phyloP scores from a whole-genome alignment of 352 stramenopile genomes.

The Globisporangium emineosum region DNA sequence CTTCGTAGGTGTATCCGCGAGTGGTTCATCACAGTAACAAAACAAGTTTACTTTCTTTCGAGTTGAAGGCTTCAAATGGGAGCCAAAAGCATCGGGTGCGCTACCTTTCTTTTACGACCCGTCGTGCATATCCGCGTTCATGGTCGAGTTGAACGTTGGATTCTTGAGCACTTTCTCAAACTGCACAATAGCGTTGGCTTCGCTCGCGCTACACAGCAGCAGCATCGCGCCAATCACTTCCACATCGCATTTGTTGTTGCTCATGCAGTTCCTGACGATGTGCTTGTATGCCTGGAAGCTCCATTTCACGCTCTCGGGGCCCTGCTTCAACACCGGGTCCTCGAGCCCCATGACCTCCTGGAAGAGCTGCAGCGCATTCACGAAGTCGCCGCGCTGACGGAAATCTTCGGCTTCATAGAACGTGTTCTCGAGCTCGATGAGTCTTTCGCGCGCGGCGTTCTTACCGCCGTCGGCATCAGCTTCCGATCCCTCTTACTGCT shows the following conservation, averaged over 20 bases:
- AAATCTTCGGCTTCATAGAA: conserved; percentile 92
- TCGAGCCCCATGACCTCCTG: conserved; percentile 81
- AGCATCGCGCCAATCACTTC: conserved; percentile 79
- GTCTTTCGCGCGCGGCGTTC: conserved; percentile 49
- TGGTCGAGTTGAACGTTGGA: conserved; percentile 90
- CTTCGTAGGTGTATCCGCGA: too few species aligned
- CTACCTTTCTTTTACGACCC: too few species aligned
- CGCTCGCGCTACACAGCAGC: conserved; percentile 63
- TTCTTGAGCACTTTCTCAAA: conserved; percentile 93
- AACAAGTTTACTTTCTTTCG: too few species aligned
- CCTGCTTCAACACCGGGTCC: conserved; percentile 28
- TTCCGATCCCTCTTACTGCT: conserved; percentile 59
- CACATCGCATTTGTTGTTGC: conserved; percentile 62
- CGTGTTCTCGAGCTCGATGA: conserved; percentile 83
- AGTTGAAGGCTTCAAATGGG: too few species aligned
- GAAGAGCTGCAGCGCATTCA: conserved; percentile 72
- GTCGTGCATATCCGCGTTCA: too few species aligned
- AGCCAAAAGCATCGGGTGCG: too few species aligned
- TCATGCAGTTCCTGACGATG: conserved; percentile 85
- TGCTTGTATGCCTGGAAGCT: conserved; percentile 86
- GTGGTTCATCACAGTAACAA: too few species aligned
- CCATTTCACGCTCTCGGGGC: conserved; percentile 74
- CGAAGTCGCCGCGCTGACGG: conserved; percentile 62
- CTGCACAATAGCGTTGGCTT: conserved; percentile 88
- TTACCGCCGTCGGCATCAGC: conserved; percentile 59